These are phyloP conservation scores for Sicyos baderoa DNA, from an alignment of 306 rosid species.

Conservation along the genomic window DNA sequence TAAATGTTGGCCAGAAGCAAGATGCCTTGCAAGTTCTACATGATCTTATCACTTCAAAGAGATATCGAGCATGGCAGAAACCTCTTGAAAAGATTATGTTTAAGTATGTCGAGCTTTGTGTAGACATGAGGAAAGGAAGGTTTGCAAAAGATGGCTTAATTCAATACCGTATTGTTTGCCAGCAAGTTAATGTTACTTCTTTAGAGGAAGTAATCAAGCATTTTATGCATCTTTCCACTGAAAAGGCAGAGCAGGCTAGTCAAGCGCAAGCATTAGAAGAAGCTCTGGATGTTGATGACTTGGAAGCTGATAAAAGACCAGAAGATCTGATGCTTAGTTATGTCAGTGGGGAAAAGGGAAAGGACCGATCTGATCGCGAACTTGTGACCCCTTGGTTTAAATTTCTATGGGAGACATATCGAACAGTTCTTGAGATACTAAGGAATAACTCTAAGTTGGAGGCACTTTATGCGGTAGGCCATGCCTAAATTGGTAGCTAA, in stretches of 20 bases:
- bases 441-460: slow-evolving; percentile 92
- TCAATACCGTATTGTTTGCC: slow-evolving; percentile 91
- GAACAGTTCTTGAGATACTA: slow-evolving; percentile 92
- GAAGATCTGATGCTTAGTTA: slow-evolving; percentile 91
- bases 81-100: slow-evolving; percentile 87
- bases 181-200: slow-evolving; percentile 89
- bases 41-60: slow-evolving; percentile 75
- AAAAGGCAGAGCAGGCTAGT: slow-evolving; percentile 92
- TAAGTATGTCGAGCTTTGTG: slow-evolving; percentile 89
- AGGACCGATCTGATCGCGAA: slow-evolving; percentile 86
- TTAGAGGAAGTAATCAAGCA: slow-evolving; percentile 97
- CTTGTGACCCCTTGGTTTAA: slow-evolving; percentile 97
- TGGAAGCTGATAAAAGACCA: slow-evolving; percentile 94
- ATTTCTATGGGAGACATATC: slow-evolving; percentile 91
- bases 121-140: slow-evolving; percentile 80
- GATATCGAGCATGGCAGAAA: slow-evolving; percentile 94
- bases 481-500: slow-evolving; percentile 12
- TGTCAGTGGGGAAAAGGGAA: slow-evolving; percentile 97
- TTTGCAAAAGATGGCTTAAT: slow-evolving; percentile 95
- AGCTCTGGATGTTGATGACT: slow-evolving; percentile 92
- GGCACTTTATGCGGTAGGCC: slow-evolving; percentile 76
- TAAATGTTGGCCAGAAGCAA: slow-evolving; percentile 93
- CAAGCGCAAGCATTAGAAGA: slow-evolving; percentile 93
- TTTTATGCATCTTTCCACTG: slow-evolving; percentile 90
- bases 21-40: slow-evolving; percentile 90